A percentile compares a stretch with the other conserved stretches of the same genome.
Conservation (phyloP, 176 grass and related monocot genomes). For the Elymus sibiricus region DNA sequence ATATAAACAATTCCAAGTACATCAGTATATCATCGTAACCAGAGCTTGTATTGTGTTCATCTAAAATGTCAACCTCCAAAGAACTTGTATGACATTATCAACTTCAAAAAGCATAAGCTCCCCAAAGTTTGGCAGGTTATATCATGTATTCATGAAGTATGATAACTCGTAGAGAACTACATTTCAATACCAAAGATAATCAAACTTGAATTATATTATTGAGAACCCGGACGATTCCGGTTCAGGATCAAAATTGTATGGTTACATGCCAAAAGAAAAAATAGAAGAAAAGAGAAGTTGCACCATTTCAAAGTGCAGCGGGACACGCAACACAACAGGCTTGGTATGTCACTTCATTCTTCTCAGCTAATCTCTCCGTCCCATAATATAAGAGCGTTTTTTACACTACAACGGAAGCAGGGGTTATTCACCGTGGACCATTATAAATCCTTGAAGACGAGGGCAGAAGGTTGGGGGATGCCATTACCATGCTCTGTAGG, state of each 20-base stretch:
- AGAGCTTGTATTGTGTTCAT: background rate
- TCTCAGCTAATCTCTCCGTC: too few species aligned
- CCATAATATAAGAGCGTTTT: too few species aligned
- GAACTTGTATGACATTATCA: background rate
- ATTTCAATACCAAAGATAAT: background rate
- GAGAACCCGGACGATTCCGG: background rate
- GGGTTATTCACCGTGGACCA: constrained; percentile 20
- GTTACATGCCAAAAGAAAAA: constrained; percentile 15
- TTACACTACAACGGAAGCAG: background rate
- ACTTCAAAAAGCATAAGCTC: background rate
- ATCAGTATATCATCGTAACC: background rate
- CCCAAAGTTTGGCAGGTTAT: background rate
- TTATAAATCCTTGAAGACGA: background rate
- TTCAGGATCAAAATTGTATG: constrained; percentile 24
- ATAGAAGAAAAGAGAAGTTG: constrained; percentile 9
- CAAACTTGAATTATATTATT: constrained; percentile 17
- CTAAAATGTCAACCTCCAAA: too few species aligned
- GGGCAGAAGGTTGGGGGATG: too few species aligned
- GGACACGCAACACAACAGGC: background rate
- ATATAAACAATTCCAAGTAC: background rate
- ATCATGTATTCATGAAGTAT: background rate
- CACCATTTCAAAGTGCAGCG: background rate
- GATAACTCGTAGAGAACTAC: background rate
- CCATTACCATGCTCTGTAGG: too few species aligned
- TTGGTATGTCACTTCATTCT: background rate